These are phyloP conservation scores for Byssochlamys sp. DNA, from an alignment of 2,329 filamentous ascomycete species.

Conservation along the genomic window DNA sequence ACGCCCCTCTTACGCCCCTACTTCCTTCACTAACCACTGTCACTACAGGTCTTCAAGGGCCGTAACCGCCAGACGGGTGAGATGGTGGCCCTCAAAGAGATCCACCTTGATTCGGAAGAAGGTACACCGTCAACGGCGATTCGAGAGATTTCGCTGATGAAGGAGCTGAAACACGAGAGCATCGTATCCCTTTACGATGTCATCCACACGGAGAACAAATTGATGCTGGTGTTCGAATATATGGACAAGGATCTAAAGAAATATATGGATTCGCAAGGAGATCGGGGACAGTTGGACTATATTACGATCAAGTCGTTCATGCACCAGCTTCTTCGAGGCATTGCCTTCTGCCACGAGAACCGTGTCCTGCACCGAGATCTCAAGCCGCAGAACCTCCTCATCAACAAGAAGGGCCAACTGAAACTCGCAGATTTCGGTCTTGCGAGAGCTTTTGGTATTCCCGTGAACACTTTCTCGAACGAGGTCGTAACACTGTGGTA, in stretches of 20 bases:
- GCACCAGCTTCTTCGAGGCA: constrained; percentile 90
- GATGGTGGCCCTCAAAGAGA: constrained; percentile 93
- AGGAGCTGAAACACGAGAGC: constrained; percentile 97
- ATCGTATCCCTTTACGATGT: constrained; percentile 96
- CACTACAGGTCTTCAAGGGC: constrained; percentile 81
- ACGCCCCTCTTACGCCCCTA: neutral
- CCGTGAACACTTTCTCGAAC: constrained; percentile 95
- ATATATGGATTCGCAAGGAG: constrained; percentile 92
- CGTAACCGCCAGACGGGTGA: constrained; percentile 94
- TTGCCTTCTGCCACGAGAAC: constrained; percentile 97
- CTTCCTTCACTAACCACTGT: constrained; percentile 12
- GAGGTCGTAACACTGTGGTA: constrained; percentile 98
- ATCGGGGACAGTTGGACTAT: constrained; percentile 79
- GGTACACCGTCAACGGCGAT: constrained; percentile 95
- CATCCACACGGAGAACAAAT: constrained; percentile 98
- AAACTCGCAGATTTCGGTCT: constrained; percentile 94
- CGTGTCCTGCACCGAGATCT: constrained; percentile 89
- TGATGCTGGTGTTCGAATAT: constrained; percentile 98
- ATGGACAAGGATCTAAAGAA: constrained; percentile 98
- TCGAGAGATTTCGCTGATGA: constrained; percentile 97
- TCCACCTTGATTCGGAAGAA: constrained; percentile 96
- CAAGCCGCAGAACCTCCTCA: constrained; percentile 92
- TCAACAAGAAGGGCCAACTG: constrained; percentile 79
- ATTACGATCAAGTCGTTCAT: constrained; percentile 96
- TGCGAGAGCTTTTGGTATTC: constrained; percentile 88